A percentile compares a stretch with the other conserved stretches of the same genome.
Conservation (phyloP, 257 asterid genomes). For the Galeopsis tetrahit region DNA sequence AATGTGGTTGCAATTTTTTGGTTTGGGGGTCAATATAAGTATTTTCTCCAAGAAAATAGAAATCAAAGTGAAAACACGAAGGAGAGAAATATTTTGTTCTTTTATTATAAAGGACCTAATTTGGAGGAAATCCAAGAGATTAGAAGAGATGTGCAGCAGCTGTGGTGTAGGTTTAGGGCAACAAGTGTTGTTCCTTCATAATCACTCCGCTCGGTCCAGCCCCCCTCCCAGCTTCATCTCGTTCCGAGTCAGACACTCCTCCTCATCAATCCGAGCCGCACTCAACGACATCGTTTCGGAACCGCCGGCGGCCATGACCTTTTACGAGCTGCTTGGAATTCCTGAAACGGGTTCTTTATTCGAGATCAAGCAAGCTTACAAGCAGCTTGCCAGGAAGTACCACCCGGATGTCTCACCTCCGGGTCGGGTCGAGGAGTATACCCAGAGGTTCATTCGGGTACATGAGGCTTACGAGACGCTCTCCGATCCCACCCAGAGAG, state of each 20-base stretch:
- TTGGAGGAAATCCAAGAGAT: background rate
- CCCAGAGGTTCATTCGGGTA: conserved; percentile 67
- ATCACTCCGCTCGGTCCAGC: conserved; percentile 24
- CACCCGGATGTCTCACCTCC: conserved; percentile 98
- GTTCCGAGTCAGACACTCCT: conserved; percentile 28
- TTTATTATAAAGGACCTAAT: too few relatives aligned
- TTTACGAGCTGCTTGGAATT: conserved; percentile 84
- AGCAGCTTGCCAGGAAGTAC: conserved; percentile 81
- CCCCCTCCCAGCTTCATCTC: conserved; percentile 34
- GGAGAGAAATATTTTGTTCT: too few relatives aligned
- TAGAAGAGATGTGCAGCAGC: conserved; percentile 22
- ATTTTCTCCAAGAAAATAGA: too few relatives aligned
- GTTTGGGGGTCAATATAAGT: too few relatives aligned
- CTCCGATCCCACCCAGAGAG: conserved; percentile 72
- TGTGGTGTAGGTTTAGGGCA: conserved; percentile 22
- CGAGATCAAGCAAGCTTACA: conserved; percentile 87
- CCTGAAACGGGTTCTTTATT: conserved; percentile 54
- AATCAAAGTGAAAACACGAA: too few relatives aligned
- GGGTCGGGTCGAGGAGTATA: conserved; percentile 72
- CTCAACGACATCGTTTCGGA: conserved; percentile 30
- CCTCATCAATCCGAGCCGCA: conserved; percentile 32
- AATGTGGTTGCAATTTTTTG: too few relatives aligned
- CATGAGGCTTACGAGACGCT: conserved; percentile 90
- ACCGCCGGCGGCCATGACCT: conserved; percentile 33
- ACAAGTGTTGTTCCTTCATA: conserved; percentile 30